These are phyloP conservation scores for Tolypocladium amazonense DNA, from an alignment of 2,329 filamentous ascomycete species.

Conservation along the genomic window DNA sequence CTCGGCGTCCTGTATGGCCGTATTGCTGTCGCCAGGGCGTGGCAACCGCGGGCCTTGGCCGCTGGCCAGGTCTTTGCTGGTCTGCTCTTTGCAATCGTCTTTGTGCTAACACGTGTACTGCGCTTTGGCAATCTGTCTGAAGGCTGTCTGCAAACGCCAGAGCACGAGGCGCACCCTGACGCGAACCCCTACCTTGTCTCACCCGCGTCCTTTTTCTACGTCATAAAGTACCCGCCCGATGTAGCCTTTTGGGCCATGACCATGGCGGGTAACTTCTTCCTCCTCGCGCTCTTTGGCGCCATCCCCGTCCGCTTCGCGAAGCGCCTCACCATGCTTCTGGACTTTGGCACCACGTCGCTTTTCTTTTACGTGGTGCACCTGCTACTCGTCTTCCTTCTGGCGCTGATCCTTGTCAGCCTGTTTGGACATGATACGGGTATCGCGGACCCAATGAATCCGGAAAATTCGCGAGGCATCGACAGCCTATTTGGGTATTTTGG, in stretches of 20 bases:
- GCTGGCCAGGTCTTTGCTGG: conserved; percentile 18
- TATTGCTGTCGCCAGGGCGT: conserved; percentile 20
- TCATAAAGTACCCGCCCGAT: conserved; percentile 36
- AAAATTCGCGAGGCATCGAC: conserved; percentile 20
- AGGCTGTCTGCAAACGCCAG: conserved; percentile 28
- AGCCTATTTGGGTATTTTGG: conserved; percentile 24
- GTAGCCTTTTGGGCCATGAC: conserved; percentile 33
- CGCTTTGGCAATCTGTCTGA: conserved; percentile 33
- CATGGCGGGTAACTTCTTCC: conserved; percentile 25
- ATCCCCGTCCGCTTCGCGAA: conserved; percentile 19
- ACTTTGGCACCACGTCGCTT: conserved; percentile 33
- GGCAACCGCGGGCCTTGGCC: conserved; percentile 14
- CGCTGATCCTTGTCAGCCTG: conserved; percentile 11
- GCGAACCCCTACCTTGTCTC: conserved; percentile 31
- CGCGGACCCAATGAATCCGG: conserved; percentile 13
- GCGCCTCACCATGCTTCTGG: conserved; percentile 24
- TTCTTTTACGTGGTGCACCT: conserved; percentile 35
- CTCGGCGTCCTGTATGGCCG: conserved; percentile 32
- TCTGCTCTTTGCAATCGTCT: conserved; percentile 22
- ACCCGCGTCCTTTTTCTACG: conserved; percentile 31
- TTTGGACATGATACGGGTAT: conserved; percentile 23
- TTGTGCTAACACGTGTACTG: conserved; percentile 28
- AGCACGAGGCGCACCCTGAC: conserved; percentile 17
- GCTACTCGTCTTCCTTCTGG: conserved; percentile 18
- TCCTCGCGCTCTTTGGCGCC: conserved; percentile 25